Evolutionary conservation across 1,284 basidiomycete species (phyloP).

Genomic region (Erythrobasidium hasegawianum): DNA sequence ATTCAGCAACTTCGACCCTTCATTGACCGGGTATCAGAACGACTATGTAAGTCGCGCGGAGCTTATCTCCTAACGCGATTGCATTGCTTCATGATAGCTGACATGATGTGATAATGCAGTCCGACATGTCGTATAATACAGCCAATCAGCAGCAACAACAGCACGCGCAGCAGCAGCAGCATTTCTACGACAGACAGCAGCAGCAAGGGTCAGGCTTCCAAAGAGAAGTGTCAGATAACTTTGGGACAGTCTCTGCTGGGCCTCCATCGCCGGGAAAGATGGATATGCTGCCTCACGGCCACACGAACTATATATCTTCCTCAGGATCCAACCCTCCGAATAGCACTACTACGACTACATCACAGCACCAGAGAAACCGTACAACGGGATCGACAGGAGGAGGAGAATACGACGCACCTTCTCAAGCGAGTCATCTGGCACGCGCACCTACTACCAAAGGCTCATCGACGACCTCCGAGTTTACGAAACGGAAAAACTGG

Average conservation of each 20-base stretch:
- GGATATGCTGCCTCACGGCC: conserved; percentile 22
- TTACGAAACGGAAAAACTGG: conserved; percentile 80
- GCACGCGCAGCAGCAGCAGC: not conserved
- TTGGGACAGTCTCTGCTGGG: conserved; percentile 23
- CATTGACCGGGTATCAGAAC: not conserved
- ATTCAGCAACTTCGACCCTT: not conserved
- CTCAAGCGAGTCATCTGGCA: conserved; percentile 1
- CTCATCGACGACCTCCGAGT: conserved; percentile 58
- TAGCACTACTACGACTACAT: too few species aligned
- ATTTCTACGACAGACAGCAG: not conserved
- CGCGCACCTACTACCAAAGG: conserved; percentile 20
- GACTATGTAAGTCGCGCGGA: not conserved
- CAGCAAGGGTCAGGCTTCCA: not conserved
- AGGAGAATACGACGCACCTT: not conserved
- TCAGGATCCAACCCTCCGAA: not conserved
- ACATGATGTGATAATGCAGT: too few species aligned
- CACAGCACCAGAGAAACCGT: too few species aligned
- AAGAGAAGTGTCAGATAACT: conserved; percentile 8
- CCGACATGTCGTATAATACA: not conserved
- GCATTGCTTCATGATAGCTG: too few species aligned
- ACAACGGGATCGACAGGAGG: too few species aligned
- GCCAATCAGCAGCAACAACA: conserved; percentile 2
- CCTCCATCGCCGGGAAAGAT: conserved; percentile 27
- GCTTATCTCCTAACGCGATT: not conserved
- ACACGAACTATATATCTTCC: not conserved